A percentile compares a stretch with the other conserved stretches of the same genome.
Conservation (phyloP, 2,329 filamentous ascomycete genomes). For the Neofusicoccum parvum region DNA sequence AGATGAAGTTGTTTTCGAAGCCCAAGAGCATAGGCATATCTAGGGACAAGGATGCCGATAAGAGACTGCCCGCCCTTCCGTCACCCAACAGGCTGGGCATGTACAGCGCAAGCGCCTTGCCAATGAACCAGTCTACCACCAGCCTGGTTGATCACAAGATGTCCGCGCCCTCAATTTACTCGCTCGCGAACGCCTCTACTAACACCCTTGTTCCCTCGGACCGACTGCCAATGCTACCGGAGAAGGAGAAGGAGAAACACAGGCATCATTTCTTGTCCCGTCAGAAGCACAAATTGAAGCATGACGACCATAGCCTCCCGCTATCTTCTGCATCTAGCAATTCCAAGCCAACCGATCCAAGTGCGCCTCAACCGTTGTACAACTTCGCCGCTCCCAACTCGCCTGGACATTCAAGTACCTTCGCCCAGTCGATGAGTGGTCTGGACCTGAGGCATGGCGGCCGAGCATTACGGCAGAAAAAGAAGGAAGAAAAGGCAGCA, state of each 20-base stretch:
- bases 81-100: constrained; percentile 73
- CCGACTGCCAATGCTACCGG: constrained; percentile 35
- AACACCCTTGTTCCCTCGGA: constrained; percentile 72
- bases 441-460: constrained; percentile 78
- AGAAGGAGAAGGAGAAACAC: constrained; percentile 64
- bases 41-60: constrained; percentile 61
- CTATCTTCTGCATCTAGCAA: constrained; percentile 77
- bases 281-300: constrained; percentile 77
- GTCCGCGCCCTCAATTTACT: constrained; percentile 65
- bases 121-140: constrained; percentile 69
- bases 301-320: constrained; percentile 68
- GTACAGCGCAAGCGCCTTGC: constrained; percentile 63
- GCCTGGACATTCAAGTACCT: constrained; percentile 67
- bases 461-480: constrained; percentile 74
- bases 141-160: constrained; percentile 64
- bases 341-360: constrained; percentile 73
- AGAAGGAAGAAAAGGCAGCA: constrained; percentile 55
- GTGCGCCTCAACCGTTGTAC: constrained; percentile 74
- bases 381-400: constrained; percentile 76
- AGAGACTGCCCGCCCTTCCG: constrained; percentile 66
- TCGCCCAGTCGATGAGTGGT: constrained; percentile 81
- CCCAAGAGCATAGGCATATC: constrained; percentile 73
- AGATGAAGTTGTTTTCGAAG: constrained; percentile 75
- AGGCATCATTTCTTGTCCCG: constrained; percentile 79
- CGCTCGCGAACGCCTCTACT: constrained; percentile 72